Percentiles rank a stretch among this genome's conserved stretches.
phyloP scores from a whole-genome alignment of 208 protist genomes.

The Entamoeba invadens region DNA sequence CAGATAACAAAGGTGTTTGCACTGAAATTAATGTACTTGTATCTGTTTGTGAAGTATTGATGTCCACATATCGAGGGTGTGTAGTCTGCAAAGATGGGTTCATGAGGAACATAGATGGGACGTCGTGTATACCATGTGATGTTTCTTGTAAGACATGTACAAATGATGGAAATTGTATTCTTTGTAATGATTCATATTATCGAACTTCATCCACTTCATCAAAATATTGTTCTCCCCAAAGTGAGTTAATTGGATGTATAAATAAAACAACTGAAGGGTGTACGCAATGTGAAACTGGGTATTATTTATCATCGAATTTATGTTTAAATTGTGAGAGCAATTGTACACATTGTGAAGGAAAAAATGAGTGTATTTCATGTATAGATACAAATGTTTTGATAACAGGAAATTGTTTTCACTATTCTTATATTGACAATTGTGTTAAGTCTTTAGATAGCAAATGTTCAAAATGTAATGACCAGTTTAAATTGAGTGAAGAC shows the following conservation, averaged over 20 bases:
- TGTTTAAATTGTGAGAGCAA: background rate
- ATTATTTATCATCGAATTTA: background rate
- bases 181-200: background rate
- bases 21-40: background rate
- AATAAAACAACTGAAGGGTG: background rate
- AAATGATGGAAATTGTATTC: background rate
- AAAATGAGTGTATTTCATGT: background rate
- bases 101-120: background rate
- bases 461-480: background rate
- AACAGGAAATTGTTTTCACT: background rate
- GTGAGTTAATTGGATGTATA: background rate
- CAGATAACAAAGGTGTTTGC: background rate
- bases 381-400: background rate
- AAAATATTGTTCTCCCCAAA: background rate
- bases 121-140: background rate
- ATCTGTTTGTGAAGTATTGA: background rate
- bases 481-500: background rate
- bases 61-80: background rate
- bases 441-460: background rate
- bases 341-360: background rate
- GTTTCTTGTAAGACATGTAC: background rate
- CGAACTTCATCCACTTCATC: background rate
- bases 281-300: background rate
- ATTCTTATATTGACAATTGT: background rate
- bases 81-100: background rate